phyloP scores from a whole-genome alignment of 2,329 filamentous ascomycete genomes.

The Periconia sp. region DNA sequence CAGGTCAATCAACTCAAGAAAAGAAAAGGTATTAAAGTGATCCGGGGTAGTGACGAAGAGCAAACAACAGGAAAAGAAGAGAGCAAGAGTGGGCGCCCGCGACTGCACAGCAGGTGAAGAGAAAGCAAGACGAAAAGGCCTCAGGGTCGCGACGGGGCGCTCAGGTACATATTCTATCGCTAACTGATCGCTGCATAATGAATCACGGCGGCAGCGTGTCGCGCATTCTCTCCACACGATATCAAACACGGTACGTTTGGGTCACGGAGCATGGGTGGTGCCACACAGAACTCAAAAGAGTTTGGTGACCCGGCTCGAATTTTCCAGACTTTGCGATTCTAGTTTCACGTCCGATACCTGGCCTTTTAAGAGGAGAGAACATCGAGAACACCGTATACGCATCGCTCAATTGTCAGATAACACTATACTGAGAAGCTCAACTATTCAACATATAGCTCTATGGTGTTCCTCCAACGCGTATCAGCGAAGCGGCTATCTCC shows the following conservation, averaged over 20 bases:
- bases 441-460: too few relatives aligned
- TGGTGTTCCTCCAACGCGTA: too few relatives aligned
- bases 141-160: not conserved
- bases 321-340: not conserved
- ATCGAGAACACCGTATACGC: too few relatives aligned
- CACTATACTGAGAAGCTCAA: too few relatives aligned
- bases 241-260: not conserved
- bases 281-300: not conserved
- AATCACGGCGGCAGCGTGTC: not conserved
- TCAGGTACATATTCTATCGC: not conserved
- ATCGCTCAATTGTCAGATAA: too few relatives aligned
- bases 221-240: not conserved
- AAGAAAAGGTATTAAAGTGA: not conserved
- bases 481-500: too few relatives aligned
- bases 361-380: too few relatives aligned
- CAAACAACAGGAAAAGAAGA: not conserved
- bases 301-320: not conserved
- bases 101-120: not conserved
- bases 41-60: not conserved
- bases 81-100: too few relatives aligned
- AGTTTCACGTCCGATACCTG: too few relatives aligned
- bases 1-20: conserved; percentile 1
- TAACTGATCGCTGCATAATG: not conserved
- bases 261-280: not conserved
- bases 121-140: not conserved